Evolutionary conservation across 106 monocot species (phyloP).

Genomic region (Apostasia ramifera): DNA sequence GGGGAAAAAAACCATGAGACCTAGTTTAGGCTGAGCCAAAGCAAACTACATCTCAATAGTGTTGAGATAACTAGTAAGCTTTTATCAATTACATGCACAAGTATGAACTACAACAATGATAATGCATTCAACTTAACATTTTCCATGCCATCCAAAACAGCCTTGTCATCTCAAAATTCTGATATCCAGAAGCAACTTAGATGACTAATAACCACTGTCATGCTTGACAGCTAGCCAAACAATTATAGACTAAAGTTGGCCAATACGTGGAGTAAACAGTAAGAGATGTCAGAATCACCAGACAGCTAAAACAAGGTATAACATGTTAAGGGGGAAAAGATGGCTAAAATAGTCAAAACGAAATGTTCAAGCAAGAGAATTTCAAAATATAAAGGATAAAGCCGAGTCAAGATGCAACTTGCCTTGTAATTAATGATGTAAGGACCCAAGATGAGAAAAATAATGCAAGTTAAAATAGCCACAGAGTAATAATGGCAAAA

Average conservation of each 20-base stretch:
- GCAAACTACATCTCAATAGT: too few relatives aligned
- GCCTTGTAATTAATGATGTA: conserved; percentile 27
- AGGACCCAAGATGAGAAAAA: conserved; percentile 20
- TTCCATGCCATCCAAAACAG: too few relatives aligned
- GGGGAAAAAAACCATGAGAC: too few relatives aligned
- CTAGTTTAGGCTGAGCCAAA: too few relatives aligned
- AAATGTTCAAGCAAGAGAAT: background rate
- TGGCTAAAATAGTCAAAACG: background rate
- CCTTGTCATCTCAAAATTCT: too few relatives aligned
- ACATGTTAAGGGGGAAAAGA: background rate
- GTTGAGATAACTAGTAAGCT: too few relatives aligned
- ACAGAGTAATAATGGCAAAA: conserved; percentile 15
- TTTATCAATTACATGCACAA: too few relatives aligned
- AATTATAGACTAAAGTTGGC: background rate
- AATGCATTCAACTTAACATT: too few relatives aligned
- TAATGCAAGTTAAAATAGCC: conserved; percentile 12
- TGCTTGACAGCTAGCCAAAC: too few relatives aligned
- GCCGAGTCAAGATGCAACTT: background rate
- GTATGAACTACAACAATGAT: too few relatives aligned
- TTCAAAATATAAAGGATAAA: background rate
- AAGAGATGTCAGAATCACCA: background rate
- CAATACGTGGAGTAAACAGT: background rate
- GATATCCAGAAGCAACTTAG: too few relatives aligned
- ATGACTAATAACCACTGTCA: too few relatives aligned
- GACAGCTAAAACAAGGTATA: background rate